Conservation (phyloP, 108 stramenopile species). For the Schizochytrium sp. region DNA sequence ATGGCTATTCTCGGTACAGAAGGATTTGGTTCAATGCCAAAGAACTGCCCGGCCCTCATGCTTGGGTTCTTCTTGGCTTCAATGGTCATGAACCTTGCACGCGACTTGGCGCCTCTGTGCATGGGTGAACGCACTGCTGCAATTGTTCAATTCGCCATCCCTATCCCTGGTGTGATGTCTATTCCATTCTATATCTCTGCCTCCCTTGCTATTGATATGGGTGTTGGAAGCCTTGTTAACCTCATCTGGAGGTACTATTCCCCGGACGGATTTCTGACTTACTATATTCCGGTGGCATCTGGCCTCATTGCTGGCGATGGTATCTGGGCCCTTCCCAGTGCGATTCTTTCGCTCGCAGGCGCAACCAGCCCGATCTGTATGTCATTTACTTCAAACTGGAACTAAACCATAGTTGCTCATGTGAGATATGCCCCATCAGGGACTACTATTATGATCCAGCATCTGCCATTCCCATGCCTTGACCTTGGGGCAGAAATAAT, state of each 20-base stretch:
- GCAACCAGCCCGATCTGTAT: conserved; percentile 25
- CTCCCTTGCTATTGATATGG: conserved; percentile 43
- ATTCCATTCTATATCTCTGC: conserved; percentile 53
- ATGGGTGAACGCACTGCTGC: not conserved
- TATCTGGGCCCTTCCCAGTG: conserved; percentile 46
- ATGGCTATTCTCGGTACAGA: conserved; percentile 58
- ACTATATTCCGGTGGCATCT: conserved; percentile 34
- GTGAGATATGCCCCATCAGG: too few relatives aligned
- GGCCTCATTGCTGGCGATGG: conserved; percentile 50
- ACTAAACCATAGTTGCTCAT: not conserved
- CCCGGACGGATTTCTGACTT: not conserved
- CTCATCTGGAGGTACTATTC: conserved; percentile 37
- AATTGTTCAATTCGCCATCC: conserved; percentile 4
- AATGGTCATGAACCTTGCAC: not conserved
- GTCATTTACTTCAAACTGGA: not conserved
- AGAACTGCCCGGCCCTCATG: conserved; percentile 11
- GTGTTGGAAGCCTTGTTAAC: conserved; percentile 28
- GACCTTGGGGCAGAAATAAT: too few relatives aligned
- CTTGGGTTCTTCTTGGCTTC: conserved; percentile 2
- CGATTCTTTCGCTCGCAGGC: conserved; percentile 52
- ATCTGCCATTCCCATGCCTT: too few relatives aligned
- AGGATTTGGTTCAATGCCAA: conserved; percentile 28
- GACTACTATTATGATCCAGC: too few relatives aligned
- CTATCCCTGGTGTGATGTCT: conserved; percentile 25
- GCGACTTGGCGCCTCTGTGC: not conserved